Evolutionary conservation across 1,284 basidiomycete genomes (phyloP).

Genomic region (Vanrija sp.): DNA sequence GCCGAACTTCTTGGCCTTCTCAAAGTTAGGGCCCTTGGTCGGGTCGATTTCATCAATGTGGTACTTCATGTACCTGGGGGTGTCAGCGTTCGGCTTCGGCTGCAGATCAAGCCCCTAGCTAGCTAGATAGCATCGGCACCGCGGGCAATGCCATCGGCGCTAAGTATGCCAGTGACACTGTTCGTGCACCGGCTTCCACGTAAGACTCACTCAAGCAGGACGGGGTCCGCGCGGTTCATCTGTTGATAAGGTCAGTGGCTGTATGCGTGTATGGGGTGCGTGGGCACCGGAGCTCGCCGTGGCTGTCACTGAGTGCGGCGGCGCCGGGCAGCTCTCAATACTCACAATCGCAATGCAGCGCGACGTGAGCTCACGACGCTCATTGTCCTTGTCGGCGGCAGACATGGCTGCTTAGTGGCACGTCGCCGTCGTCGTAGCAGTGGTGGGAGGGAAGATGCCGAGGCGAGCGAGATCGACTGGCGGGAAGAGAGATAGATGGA

Average conservation of each 20-base stretch:
- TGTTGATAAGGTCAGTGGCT: constrained; percentile 7
- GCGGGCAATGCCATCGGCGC: no score
- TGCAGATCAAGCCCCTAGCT: not conserved
- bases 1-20: constrained; percentile 92
- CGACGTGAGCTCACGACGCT: constrained; percentile 75
- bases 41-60: constrained; percentile 81
- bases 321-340: not conserved
- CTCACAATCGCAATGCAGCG: constrained; percentile 81
- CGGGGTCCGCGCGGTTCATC: constrained; percentile 93
- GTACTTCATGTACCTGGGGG: constrained; percentile 82
- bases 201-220: constrained; percentile 59
- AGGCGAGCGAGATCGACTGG: constrained; percentile 2
- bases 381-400: constrained; percentile 36
- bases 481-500: not conserved
- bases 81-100: not conserved
- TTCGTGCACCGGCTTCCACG: no score
- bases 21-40: constrained; percentile 82
- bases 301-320: no score
- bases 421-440: constrained; percentile 8
- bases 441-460: not conserved
- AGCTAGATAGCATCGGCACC: not conserved
- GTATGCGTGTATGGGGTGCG: not conserved
- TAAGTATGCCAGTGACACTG: no score
- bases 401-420: constrained; percentile 17
- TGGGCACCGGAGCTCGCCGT: not conserved